phyloP scores from a whole-genome alignment of 371 early-diverging fungal species.

The Zancudomyces culisetae region DNA sequence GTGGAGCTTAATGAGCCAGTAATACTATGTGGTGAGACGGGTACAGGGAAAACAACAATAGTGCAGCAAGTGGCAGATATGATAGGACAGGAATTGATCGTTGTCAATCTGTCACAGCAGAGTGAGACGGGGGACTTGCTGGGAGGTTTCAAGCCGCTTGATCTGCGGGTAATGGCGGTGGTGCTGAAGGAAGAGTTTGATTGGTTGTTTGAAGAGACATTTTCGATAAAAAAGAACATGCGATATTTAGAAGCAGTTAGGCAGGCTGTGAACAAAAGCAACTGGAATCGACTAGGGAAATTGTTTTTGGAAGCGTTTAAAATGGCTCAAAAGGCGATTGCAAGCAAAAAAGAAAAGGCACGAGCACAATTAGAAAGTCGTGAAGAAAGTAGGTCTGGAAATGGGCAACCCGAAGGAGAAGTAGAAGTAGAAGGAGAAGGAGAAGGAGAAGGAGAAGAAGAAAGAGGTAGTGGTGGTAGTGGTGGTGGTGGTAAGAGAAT shows the following conservation, averaged over 20 bases:
- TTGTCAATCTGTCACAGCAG: constrained; percentile 96
- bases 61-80: constrained; percentile 86
- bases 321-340: constrained; percentile 50
- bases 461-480: not conserved
- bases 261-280: constrained; percentile 40
- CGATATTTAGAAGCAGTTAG: constrained; percentile 65
- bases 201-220: constrained; percentile 61
- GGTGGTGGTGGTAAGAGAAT: not conserved
- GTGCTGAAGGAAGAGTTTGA: constrained; percentile 75
- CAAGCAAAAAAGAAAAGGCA: constrained; percentile 3
- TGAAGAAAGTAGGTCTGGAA: too few relatives aligned
- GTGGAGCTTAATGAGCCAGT: constrained; percentile 72
- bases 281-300: constrained; percentile 61
- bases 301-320: constrained; percentile 48
- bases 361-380: not conserved
- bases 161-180: constrained; percentile 55
- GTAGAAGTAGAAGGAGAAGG: too few relatives aligned
- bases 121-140: constrained; percentile 92
- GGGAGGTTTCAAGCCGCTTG: constrained; percentile 95
- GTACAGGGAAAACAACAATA: constrained; percentile 97
- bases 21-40: constrained; percentile 96
- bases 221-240: constrained; percentile 67
- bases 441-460: not conserved
- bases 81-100: constrained; percentile 57
- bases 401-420: too few relatives aligned